These are phyloP conservation scores for Entelexis paramagnoliae DNA, from an alignment of 1,139 yeast species.

Conservation along the genomic window DNA sequence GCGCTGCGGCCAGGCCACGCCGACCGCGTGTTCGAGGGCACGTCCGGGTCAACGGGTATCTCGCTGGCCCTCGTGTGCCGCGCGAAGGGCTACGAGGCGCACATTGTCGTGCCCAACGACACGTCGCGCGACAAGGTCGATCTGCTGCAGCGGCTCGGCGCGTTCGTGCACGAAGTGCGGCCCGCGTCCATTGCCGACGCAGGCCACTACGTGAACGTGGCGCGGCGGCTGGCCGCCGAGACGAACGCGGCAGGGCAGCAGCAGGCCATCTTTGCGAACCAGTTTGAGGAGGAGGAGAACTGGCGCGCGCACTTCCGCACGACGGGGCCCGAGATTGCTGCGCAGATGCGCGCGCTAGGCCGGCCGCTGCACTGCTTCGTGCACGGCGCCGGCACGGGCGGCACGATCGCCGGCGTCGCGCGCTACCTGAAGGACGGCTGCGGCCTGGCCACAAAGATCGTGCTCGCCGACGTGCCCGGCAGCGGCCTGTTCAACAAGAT, in stretches of 20 bases:
- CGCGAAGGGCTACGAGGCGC: slow-evolving; percentile 79
- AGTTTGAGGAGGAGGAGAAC: slow-evolving; percentile 84
- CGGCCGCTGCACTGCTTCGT: slow-evolving; percentile 60
- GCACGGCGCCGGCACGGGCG: slow-evolving; percentile 65
- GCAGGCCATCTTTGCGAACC: slow-evolving; percentile 80
- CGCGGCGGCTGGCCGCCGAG: slow-evolving; percentile 53
- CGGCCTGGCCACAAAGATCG: slow-evolving; percentile 33
- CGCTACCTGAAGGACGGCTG: slow-evolving; percentile 49
- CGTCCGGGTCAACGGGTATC: slow-evolving; percentile 93
- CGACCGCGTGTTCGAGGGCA: slow-evolving; percentile 81
- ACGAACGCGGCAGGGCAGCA: slow-evolving; percentile 37
- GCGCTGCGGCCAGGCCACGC: slow-evolving; percentile 46
- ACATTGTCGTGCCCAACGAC: slow-evolving; percentile 91
- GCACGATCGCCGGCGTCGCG: slow-evolving; percentile 85
- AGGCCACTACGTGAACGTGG: slow-evolving; percentile 82
- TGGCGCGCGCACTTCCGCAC: slow-evolving; percentile 75
- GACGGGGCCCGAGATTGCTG: slow-evolving; percentile 84
- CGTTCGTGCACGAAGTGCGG: slow-evolving; percentile 73
- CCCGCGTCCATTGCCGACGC: slow-evolving; percentile 96
- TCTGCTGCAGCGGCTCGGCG: slow-evolving; percentile 65
- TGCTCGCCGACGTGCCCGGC: slow-evolving; percentile 93
- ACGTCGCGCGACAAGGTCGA: slow-evolving; percentile 75
- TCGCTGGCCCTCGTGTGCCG: slow-evolving; percentile 81
- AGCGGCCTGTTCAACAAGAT: slow-evolving; percentile 80
- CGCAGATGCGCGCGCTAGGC: slow-evolving; percentile 57